phyloP scores from a whole-genome alignment of 768 basidiomycete genomes.

The Mycena filopes region DNA sequence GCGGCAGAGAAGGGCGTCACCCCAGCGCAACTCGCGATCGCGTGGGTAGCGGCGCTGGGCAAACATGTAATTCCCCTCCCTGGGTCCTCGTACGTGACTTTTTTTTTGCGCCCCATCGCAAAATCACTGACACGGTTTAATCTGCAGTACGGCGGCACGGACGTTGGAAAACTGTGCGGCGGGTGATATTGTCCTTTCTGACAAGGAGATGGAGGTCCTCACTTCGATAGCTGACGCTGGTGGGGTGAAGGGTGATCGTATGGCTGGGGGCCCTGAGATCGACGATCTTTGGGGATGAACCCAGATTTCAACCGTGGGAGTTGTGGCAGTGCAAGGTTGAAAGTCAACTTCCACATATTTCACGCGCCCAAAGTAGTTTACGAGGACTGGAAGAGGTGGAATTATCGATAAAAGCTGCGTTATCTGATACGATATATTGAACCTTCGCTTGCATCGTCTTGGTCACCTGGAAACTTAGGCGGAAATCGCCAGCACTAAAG shows the following conservation, averaged over 20 bases:
- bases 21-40: constrained; percentile 52
- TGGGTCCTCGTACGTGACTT: constrained; percentile 50
- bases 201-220: constrained; percentile 53
- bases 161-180: constrained; percentile 57
- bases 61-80: constrained; percentile 60
- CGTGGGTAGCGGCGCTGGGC: constrained; percentile 54
- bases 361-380: not conserved
- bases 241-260: constrained; percentile 9
- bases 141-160: constrained; percentile 33
- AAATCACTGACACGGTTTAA: not conserved
- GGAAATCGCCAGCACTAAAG: too few relatives aligned
- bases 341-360: too few relatives aligned
- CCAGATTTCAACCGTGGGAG: too few relatives aligned
- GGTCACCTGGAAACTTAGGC: too few relatives aligned
- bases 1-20: constrained; percentile 55
- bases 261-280: constrained; percentile 19
- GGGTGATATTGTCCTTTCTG: constrained; percentile 52
- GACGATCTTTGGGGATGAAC: constrained; percentile 14
- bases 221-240: constrained; percentile 37
- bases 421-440: too few relatives aligned
- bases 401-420: too few relatives aligned
- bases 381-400: too few relatives aligned
- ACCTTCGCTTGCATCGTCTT: too few relatives aligned
- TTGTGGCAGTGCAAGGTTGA: too few relatives aligned
- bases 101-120: not conserved